Percentiles rank a stretch among this genome's conserved stretches.
Evolutionary conservation across 1,284 basidiomycete species (phyloP).

Genomic region (Hemileia vastatrix): DNA sequence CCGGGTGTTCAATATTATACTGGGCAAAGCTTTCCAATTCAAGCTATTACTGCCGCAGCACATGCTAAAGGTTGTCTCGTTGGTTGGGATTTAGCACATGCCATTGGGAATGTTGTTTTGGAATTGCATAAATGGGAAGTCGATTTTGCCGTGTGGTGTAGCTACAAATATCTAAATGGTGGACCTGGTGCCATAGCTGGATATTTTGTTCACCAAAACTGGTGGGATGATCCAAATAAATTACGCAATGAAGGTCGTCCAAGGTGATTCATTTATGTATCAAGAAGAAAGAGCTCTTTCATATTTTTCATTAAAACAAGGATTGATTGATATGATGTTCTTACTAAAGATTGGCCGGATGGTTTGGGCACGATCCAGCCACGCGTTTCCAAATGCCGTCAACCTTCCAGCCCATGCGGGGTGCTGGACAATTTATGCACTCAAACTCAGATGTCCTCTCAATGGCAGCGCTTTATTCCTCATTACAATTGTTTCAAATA

Average conservation of each 20-base stretch:
- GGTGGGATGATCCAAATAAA: constrained; percentile 23
- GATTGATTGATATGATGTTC: too few species aligned
- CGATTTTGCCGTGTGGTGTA: constrained; percentile 94
- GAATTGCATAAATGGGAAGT: constrained; percentile 83
- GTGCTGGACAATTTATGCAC: constrained; percentile 90
- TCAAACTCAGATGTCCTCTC: constrained; percentile 81
- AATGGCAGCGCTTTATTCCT: constrained; percentile 66
- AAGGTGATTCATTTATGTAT: constrained; percentile 1
- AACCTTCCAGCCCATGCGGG: constrained; percentile 67
- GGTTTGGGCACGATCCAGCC: constrained; percentile 86
- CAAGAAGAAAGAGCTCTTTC: constrained; percentile 1
- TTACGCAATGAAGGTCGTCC: constrained; percentile 38
- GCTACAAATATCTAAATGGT: constrained; percentile 68
- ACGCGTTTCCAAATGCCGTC: constrained; percentile 88
- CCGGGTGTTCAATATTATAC: constrained; percentile 93
- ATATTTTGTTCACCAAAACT: constrained; percentile 74
- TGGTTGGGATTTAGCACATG: constrained; percentile 95
- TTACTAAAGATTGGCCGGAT: constrained; percentile 66
- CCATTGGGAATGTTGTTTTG: constrained; percentile 81
- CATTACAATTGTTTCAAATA: constrained; percentile 63
- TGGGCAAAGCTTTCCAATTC: constrained; percentile 87
- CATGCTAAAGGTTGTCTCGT: constrained; percentile 74
- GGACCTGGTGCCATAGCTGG: constrained; percentile 95
- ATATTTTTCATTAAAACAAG: constrained; percentile 26
- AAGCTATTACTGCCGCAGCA: constrained; percentile 70